A percentile compares a stretch with the other conserved stretches of the same genome.
Evolutionary conservation across 2,329 filamentous ascomycete genomes (phyloP).

Genomic region (Hirsutella minnesotensis): DNA sequence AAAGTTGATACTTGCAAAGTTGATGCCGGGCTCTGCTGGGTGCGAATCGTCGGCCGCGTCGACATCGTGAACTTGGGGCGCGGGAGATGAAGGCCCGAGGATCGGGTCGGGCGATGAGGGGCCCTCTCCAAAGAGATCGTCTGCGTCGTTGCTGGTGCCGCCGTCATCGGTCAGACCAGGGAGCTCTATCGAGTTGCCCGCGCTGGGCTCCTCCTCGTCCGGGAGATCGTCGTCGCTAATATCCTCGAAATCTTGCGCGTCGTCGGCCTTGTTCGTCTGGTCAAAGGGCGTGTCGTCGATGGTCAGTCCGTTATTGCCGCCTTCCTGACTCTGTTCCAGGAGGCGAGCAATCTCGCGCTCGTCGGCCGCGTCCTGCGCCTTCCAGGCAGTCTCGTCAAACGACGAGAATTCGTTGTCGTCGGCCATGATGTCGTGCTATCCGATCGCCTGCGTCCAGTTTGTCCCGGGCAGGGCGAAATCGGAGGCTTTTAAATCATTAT

Average conservation of each 20-base stretch:
- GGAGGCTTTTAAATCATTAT: background rate
- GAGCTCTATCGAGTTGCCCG: conserved; percentile 31
- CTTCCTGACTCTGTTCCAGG: conserved; percentile 29
- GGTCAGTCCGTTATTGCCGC: conserved; percentile 24
- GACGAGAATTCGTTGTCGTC: conserved; percentile 20
- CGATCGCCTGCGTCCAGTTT: conserved; percentile 6
- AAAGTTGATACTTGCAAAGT: conserved; percentile 33
- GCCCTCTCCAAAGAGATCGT: conserved; percentile 60
- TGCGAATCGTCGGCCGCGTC: conserved; percentile 23
- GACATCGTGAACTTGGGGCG: conserved; percentile 27
- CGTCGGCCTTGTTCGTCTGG: conserved; percentile 71
- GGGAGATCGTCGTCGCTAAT: conserved; percentile 86
- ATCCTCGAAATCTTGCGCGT: conserved; percentile 83
- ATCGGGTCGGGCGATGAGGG: conserved; percentile 36
- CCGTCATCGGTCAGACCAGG: conserved; percentile 47
- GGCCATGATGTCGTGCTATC: conserved; percentile 16
- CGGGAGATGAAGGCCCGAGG: conserved; percentile 31
- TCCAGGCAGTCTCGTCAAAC: conserved; percentile 23
- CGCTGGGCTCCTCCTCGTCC: conserved; percentile 58
- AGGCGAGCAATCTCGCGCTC: conserved; percentile 33
- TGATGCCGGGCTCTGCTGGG: conserved; percentile 17
- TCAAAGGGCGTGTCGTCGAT: conserved; percentile 40
- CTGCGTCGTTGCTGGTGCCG: conserved; percentile 46
- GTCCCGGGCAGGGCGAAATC: background rate
- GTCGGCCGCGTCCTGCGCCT: conserved; percentile 35